Conservation (phyloP, 805 yeast genomes). For the Maudiozyma serrabonitensis region DNA sequence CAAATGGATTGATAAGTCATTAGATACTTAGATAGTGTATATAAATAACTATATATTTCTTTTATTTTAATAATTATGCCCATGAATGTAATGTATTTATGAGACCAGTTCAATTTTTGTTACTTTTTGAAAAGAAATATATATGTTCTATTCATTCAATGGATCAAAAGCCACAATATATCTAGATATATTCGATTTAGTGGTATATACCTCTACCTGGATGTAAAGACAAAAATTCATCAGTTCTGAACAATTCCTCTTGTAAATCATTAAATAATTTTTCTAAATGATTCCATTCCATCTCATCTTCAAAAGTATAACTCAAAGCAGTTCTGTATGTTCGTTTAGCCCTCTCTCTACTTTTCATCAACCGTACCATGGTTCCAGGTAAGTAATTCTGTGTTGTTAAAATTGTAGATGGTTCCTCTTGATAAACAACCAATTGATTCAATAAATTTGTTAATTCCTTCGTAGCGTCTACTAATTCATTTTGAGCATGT, state of each 20-base stretch:
- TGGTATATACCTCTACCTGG: constrained; percentile 13
- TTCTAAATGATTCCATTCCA: constrained; percentile 9
- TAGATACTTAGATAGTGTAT: too few relatives aligned
- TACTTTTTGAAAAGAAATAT: too few relatives aligned
- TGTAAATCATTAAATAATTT: constrained; percentile 8
- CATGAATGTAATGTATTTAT: too few relatives aligned
- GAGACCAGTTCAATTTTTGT: too few relatives aligned
- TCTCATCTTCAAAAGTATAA: constrained; percentile 5
- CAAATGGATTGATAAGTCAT: too few relatives aligned
- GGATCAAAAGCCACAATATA: background rate
- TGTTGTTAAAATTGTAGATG: constrained; percentile 1
- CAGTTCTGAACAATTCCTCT: constrained; percentile 10
- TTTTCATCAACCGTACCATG: constrained; percentile 10
- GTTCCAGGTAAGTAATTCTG: constrained; percentile 7
- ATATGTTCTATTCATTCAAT: too few relatives aligned
- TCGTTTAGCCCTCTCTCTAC: constrained; percentile 16
- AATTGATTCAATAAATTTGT: constrained; percentile 12
- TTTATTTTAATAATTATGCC: too few relatives aligned
- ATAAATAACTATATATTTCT: too few relatives aligned
- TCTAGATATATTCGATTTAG: background rate
- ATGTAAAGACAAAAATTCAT: constrained; percentile 10
- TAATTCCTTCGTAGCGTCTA: constrained; percentile 9
- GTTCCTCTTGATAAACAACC: constrained; percentile 1
- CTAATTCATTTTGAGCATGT: constrained; percentile 1
- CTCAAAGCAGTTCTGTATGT: constrained; percentile 10